Base-by-base conservation (phyloP, 108 stramenopile genomes). In the Cyclostephanos invisitatus region DNA sequence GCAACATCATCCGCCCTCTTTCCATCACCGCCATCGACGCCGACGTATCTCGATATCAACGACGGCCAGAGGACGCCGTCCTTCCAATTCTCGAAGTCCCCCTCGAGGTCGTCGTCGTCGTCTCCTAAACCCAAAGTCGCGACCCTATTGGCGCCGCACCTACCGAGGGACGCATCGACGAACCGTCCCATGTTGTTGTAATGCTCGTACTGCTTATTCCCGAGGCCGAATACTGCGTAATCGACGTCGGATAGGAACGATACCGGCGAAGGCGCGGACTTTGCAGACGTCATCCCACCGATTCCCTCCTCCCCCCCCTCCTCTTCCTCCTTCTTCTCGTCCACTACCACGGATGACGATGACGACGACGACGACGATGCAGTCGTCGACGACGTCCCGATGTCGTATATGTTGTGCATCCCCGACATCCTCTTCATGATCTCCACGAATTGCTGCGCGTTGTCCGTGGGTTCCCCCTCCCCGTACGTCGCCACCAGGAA, bases 401-500 rank as follows among this genome's bases (percentile, higher is more conserved):
- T 22, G 0, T 82, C 68, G 58, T 73, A 82, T 21, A 75, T 63
- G 56, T 66, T 72, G 40, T 22, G 59, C 61, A 74, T 82, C 0
- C 74, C 74, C 21, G 76, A 50, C 51, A 86, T 78, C 1, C 58
- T 64, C 60, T 90, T 91, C 50, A 95, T 58, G 55, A 84, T 84
- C 48, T 82, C 69, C n/a, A 94, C 77, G 60, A 98, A 93, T 38
- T 75, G 78, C 14, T 51, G 69, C 2, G 99, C 91, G 82, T 98
- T 99, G 85, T 98, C 98, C n/a, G 97, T 97, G 18, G 98, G 93
- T 67, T 99, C 99, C 18, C 99, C 99, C 74, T 99, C 99, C 10
- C 99, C 99, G 70, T 98, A 98, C 2, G 99, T 99, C 24, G 99
- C 89, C 68, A 97, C 81, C n/a, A 98, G 62, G 62, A 98, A 95